These are phyloP conservation scores for Lentinula sp. DNA, from an alignment of 768 basidiomycete genomes.

Conservation along the genomic window DNA sequence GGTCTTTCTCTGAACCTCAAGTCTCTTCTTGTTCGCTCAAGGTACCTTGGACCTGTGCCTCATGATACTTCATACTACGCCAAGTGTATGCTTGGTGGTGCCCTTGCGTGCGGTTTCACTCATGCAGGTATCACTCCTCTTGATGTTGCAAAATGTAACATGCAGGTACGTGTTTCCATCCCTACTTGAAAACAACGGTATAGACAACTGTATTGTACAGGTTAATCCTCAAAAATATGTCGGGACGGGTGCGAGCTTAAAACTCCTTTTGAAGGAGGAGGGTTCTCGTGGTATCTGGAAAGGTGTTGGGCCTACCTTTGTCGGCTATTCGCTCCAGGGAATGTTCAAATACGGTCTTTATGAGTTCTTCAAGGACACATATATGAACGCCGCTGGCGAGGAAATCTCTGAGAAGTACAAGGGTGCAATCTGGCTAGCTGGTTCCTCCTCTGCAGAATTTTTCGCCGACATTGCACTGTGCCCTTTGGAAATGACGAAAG, in stretches of 20 bases:
- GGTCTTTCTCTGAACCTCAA: background rate
- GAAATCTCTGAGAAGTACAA: slow-evolving; percentile 77
- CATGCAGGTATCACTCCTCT: slow-evolving; percentile 85
- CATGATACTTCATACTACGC: slow-evolving; percentile 52
- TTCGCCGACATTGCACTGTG: slow-evolving; percentile 96
- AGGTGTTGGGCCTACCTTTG: slow-evolving; percentile 87
- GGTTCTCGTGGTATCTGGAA: slow-evolving; percentile 88
- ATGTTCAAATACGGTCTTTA: slow-evolving; percentile 99
- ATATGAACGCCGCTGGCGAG: slow-evolving; percentile 87
- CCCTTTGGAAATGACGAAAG: slow-evolving; percentile 91
- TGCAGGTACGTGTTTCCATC: slow-evolving; percentile 56
- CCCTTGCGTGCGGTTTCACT: slow-evolving; percentile 81
- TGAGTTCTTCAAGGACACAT: slow-evolving; percentile 91
- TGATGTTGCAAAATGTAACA: slow-evolving; percentile 88
- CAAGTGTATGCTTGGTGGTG: slow-evolving; percentile 86
- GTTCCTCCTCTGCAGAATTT: slow-evolving; percentile 91
- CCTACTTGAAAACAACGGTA: slow-evolving; percentile 2
- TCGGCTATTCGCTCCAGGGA: slow-evolving; percentile 94
- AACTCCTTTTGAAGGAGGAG: slow-evolving; percentile 70
- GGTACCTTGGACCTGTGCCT: slow-evolving; percentile 12
- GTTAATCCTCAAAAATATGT: slow-evolving; percentile 74
- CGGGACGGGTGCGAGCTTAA: slow-evolving; percentile 56
- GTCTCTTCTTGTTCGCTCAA: background rate
- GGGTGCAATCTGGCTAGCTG: slow-evolving; percentile 87
- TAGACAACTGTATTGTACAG: slow-evolving; percentile 24